Percentiles rank a stretch among this genome's conserved stretches.
Conservation (phyloP, 1,139 yeast species). For the Zygosaccharomyces sapae region DNA sequence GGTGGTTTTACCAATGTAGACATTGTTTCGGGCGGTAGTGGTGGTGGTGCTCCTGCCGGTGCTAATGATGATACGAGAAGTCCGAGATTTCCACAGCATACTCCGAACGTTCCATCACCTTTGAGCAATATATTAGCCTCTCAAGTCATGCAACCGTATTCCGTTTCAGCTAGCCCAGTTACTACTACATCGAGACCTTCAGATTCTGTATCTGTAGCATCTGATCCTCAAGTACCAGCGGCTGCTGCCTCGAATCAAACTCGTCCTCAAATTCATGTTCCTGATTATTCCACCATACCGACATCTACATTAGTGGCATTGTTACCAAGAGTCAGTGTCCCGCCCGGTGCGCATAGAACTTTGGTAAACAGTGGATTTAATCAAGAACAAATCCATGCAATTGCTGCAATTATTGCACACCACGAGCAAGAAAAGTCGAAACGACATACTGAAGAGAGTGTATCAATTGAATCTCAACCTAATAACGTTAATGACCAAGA, state of each 20-base stretch:
- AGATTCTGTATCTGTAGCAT: slow-evolving; percentile 2
- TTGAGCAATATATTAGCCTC: slow-evolving; percentile 20
- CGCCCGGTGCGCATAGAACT: slow-evolving; percentile 64
- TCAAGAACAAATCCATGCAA: slow-evolving; percentile 64
- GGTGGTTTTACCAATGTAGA: slow-evolving; percentile 32
- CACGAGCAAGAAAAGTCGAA: slow-evolving; percentile 43
- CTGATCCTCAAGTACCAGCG: slow-evolving; percentile 2
- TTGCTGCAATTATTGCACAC: slow-evolving; percentile 68
- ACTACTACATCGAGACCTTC: slow-evolving; percentile 6
- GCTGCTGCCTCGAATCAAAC: slow-evolving; percentile 7
- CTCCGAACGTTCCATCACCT: slow-evolving; percentile 24
- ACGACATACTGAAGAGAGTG: background rate
- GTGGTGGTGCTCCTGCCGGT: slow-evolving; percentile 4
- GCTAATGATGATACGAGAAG: slow-evolving; percentile 1
- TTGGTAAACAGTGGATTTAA: slow-evolving; percentile 61
- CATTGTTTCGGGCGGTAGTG: slow-evolving; percentile 13
- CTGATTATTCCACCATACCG: slow-evolving; percentile 33
- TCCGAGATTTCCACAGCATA: slow-evolving; percentile 13
- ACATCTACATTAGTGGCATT: slow-evolving; percentile 32
- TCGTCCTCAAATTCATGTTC: slow-evolving; percentile 27
- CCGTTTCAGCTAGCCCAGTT: slow-evolving; percentile 13
- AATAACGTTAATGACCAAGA: background rate
- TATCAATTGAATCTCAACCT: background rate
- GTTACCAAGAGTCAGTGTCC: slow-evolving; percentile 62
- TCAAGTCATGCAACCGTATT: slow-evolving; percentile 12